Conservation (phyloP, 2,329 filamentous ascomycete species). For the Stagonosporopsis cucurbitacearum region DNA sequence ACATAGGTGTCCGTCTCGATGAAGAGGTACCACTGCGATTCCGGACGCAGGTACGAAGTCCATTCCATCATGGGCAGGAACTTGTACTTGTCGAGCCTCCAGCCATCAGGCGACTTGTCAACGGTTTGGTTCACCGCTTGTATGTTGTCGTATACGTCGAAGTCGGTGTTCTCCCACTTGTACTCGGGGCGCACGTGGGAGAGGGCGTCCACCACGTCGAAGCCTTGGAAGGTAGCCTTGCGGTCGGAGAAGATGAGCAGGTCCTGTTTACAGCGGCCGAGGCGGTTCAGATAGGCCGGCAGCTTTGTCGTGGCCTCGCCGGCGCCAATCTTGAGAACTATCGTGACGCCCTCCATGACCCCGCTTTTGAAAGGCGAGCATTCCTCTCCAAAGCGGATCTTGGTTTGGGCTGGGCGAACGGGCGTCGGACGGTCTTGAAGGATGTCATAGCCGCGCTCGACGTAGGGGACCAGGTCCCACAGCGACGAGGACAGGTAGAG, state of each 20-base stretch:
- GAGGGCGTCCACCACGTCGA: constrained; percentile 57
- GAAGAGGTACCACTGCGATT: constrained; percentile 47
- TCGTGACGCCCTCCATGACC: constrained; percentile 56
- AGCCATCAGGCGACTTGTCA: constrained; percentile 58
- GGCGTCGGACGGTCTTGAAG: constrained; percentile 35
- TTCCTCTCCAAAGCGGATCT: constrained; percentile 37
- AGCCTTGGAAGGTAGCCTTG: constrained; percentile 58
- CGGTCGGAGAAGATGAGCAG: constrained; percentile 66
- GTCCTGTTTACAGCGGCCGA: constrained; percentile 62
- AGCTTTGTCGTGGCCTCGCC: constrained; percentile 63
- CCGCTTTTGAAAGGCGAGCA: constrained; percentile 43
- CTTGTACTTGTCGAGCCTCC: constrained; percentile 66
- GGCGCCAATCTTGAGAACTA: constrained; percentile 65
- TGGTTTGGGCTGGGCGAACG: constrained; percentile 26
- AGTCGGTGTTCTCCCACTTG: constrained; percentile 56
- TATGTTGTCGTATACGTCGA: constrained; percentile 57
- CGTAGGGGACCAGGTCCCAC: constrained; percentile 32
- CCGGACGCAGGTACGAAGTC: constrained; percentile 47
- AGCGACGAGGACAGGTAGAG: constrained; percentile 35
- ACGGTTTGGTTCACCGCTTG: constrained; percentile 48
- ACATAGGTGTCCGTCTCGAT: constrained; percentile 48
- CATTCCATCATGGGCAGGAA: constrained; percentile 63
- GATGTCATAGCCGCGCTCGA: constrained; percentile 42
- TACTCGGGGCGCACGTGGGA: constrained; percentile 51
- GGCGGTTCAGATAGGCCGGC: constrained; percentile 62